Base-by-base conservation (phyloP, 441 rosid species). In the Jatropha podagrica region DNA sequence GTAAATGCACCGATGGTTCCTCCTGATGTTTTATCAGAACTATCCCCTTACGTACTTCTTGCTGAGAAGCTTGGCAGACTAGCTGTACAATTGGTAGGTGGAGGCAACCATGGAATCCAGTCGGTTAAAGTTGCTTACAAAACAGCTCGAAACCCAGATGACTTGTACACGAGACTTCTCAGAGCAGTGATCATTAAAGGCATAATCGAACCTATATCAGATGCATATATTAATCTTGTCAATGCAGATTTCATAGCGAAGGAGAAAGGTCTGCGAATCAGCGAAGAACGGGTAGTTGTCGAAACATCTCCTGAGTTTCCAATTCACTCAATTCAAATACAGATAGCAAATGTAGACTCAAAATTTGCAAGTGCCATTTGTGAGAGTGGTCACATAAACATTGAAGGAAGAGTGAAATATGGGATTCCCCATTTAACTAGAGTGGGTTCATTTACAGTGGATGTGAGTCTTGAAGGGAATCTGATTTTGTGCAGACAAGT, bases 1-100 rank as follows among this genome's bases (percentile, higher is more conserved):
- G 98, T 92, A 78, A 94, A 94, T 84, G 98, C 98, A 44, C 98
- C 98, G 7, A 92, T 92, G 98, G 97, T 94, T 73, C 87, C 98
- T 74, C 88, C 97, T 23, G 87, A 83, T 81, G 93, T 92, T 78
- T 82, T 92, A 60, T 78, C 91, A 0, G 94, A 91, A 83, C 73
- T 94, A 82, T 89, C 92, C 74, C 97, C 98, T 51, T 92, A 71
- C 77, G 92, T 92, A 71, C 78, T 81, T 66, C 86, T 94, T 26
- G 89, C 97, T n/a, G 98, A 94, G 88, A 94, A 90, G 80, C 85
- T 94, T 38, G 98, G 98, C 20, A 89, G 96, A 76, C 79, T 94
- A 11, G 97, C 94, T 6, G 97, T 94, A 41, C 98, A 94, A 77
- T 67, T 94, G 5, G 97, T 89, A 56, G 87, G 90, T 0, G 97